Base-by-base conservation (phyloP, 768 basidiomycete genomes). In the Xerocomellus amylosporus region DNA sequence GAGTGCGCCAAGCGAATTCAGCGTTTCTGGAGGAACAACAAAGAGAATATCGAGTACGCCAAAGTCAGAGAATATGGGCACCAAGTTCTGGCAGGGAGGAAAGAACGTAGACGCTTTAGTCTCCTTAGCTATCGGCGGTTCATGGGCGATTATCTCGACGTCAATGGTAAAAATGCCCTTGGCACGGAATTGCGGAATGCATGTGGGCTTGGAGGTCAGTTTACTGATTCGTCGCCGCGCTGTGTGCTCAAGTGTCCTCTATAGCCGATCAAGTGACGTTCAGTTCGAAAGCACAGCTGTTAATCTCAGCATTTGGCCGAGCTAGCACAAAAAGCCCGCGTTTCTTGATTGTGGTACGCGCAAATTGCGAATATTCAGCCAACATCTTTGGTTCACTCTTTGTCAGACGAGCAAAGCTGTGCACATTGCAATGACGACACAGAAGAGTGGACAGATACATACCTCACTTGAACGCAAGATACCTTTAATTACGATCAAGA, bases 1-100 rank as follows among this genome's bases (percentile, higher is more conserved):
- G 97, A 98, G 67, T 96, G 93, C 64, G 97, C 97, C 12, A 83
- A 82, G 33, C 88, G 93, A 49, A 98, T 99, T 50, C 97, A 98
- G 69, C 78, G 95, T 51, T 98, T 98, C 81, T 99, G 97, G 97
- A 92, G 88, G 77, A 93, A 93, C 72, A 98, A 98, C 78, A 98
- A 98, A 71, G 94, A 98, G 67, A 80, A 82, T 17, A 80, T 98
- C 46, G 90, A 84, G 26, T 98, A 93, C 67, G 87, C 90, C 17
- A 86, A 97, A 65, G 77, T 89, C 52, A 82, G 97, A n/a, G 94
- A 97, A 59, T 91, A 96, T 58, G 95, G 97, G 0, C 96, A 99
- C 64, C 86, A 96, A 65, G 76, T 98, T 17, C 80, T 98, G 5
- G 95, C 86, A 4, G 84, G 88, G 5, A 78, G 96, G 58, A 99